These are phyloP conservation scores for Chlorella sp. DNA, from an alignment of 139 green algal species.

Conservation along the genomic window DNA sequence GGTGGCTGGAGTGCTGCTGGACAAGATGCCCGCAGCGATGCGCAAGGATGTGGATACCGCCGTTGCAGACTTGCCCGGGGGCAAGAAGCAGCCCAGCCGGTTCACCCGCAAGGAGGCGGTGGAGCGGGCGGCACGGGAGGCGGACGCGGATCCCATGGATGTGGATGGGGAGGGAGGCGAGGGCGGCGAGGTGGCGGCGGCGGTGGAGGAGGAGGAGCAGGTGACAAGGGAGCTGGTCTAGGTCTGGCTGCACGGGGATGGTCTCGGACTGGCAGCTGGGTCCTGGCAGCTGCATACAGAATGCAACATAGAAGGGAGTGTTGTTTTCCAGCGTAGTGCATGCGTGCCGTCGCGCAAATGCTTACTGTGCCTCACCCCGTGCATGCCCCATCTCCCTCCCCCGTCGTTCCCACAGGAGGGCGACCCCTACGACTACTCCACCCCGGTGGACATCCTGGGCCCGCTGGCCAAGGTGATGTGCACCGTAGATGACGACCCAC, in stretches of 20 bases:
- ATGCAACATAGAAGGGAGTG: too few species aligned
- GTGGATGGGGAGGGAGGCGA: slow-evolving; percentile 23
- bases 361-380: not conserved
- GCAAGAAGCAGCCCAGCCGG: slow-evolving; percentile 57
- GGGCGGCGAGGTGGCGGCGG: not conserved
- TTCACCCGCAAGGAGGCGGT: slow-evolving; percentile 76
- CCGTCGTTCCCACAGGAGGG: slow-evolving; percentile 31
- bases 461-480: slow-evolving; percentile 47
- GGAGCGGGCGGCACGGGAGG: slow-evolving; percentile 47
- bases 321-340: too few species aligned
- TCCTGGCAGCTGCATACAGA: too few species aligned
- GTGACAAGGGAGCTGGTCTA: not conserved
- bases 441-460: slow-evolving; percentile 70
- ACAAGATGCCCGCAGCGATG: slow-evolving; percentile 91
- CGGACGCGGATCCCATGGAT: slow-evolving; percentile 25
- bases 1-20: slow-evolving; percentile 79
- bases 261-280: too few species aligned
- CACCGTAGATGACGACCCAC: slow-evolving; percentile 43
- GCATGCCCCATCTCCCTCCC: not conserved
- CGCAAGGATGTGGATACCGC: slow-evolving; percentile 83
- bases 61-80: slow-evolving; percentile 18
- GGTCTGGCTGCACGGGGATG: not conserved
- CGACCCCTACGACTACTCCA: slow-evolving; percentile 86
- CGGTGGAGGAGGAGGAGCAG: slow-evolving; percentile 33
- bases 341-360: not conserved